phyloP scores from a whole-genome alignment of 1,139 yeast species.

The Petasospora rhodanensis region DNA sequence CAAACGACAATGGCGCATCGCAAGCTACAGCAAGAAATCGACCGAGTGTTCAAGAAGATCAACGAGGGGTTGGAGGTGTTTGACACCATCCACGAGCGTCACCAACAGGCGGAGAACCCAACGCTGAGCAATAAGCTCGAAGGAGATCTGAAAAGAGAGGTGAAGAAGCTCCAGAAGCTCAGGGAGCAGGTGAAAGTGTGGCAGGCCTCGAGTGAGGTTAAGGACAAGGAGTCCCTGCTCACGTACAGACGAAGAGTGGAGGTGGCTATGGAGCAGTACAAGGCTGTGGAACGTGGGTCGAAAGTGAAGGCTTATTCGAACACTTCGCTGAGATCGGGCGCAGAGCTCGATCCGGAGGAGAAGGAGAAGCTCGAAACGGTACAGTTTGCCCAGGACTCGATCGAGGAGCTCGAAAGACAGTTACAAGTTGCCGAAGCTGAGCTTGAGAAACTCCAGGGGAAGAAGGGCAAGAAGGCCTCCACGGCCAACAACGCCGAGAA shows the following conservation, averaged over 20 bases:
- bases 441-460: slow-evolving; percentile 41
- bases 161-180: slow-evolving; percentile 66
- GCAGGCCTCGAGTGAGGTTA: slow-evolving; percentile 69
- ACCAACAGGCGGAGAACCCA: slow-evolving; percentile 53
- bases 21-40: slow-evolving; percentile 72
- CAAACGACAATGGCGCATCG: slow-evolving; percentile 57
- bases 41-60: slow-evolving; percentile 73
- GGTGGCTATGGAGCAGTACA: slow-evolving; percentile 78
- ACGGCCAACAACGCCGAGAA: slow-evolving; percentile 44
- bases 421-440: slow-evolving; percentile 61
- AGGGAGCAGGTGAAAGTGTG: slow-evolving; percentile 77
- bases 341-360: slow-evolving; percentile 58
- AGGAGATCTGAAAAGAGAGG: slow-evolving; percentile 66
- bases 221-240: slow-evolving; percentile 59
- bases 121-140: slow-evolving; percentile 74
- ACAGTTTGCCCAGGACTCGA: slow-evolving; percentile 52
- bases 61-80: slow-evolving; percentile 68
- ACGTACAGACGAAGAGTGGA: slow-evolving; percentile 65
- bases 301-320: slow-evolving; percentile 76
- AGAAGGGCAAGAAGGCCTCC: slow-evolving; percentile 46
- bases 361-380: slow-evolving; percentile 54
- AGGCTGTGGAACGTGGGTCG: slow-evolving; percentile 69
- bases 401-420: slow-evolving; percentile 62
- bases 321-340: slow-evolving; percentile 45
- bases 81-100: slow-evolving; percentile 66